Conservation (phyloP, 1,139 yeast genomes). For the Geotrichum reessii region DNA sequence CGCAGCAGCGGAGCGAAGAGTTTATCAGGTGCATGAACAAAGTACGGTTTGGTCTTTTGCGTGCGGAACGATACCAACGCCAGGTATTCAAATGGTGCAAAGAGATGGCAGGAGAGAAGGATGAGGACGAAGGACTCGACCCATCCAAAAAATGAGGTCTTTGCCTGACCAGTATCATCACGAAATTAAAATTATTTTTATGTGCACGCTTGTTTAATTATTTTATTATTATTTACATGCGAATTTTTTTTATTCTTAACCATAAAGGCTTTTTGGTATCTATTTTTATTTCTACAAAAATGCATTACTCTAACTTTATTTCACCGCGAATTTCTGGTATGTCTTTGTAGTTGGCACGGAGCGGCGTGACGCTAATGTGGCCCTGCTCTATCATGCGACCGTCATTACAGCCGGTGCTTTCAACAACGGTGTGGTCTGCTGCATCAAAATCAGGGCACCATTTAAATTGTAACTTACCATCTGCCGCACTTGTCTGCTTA, state of each 20-base stretch:
- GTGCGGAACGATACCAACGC: slow-evolving; percentile 69
- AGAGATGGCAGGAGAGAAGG: slow-evolving; percentile 68
- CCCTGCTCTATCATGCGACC: slow-evolving; percentile 44
- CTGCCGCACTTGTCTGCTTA: slow-evolving; percentile 49
- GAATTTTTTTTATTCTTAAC: not conserved
- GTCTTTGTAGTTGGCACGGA: slow-evolving; percentile 63
- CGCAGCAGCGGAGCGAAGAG: slow-evolving; percentile 84
- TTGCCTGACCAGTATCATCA: not conserved
- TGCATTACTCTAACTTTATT: not conserved
- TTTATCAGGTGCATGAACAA: slow-evolving; percentile 70
- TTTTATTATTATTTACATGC: not conserved
- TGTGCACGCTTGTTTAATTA: not conserved
- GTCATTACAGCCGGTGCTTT: slow-evolving; percentile 45
- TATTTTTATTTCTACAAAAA: not conserved
- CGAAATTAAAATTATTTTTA: not conserved
- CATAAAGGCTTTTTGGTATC: not conserved
- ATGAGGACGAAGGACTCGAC: slow-evolving; percentile 17
- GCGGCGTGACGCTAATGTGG: slow-evolving; percentile 66
- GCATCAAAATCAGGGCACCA: slow-evolving; percentile 81
- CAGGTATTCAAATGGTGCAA: slow-evolving; percentile 74
- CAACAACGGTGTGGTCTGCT: slow-evolving; percentile 56
- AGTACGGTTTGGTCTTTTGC: slow-evolving; percentile 66
- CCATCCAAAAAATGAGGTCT: not conserved
- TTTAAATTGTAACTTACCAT: slow-evolving; percentile 40
- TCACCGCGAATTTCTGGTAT: not conserved